Conservation (phyloP, 202 grass and related monocot species). For the Elaeis oleifera region DNA sequence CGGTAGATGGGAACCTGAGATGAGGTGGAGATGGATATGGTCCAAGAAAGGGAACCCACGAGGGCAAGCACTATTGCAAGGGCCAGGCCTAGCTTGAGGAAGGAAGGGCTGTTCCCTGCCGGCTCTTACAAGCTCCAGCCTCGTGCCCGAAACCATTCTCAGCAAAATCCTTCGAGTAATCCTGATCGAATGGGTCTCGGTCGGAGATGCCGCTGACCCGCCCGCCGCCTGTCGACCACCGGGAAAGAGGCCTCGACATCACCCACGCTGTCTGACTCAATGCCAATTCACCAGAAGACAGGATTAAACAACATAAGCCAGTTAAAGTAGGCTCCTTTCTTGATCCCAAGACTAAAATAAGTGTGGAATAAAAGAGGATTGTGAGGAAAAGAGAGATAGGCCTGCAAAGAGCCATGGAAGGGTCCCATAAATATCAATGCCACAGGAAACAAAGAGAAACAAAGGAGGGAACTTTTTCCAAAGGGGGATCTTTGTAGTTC, state of each 20-base stretch:
- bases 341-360: neutral
- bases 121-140: constrained; percentile 25
- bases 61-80: constrained; percentile 36
- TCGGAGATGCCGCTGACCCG: constrained; percentile 23
- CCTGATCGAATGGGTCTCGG: constrained; percentile 18
- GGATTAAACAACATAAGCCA: neutral
- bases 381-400: no score
- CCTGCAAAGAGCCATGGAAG: constrained; percentile 6
- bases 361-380: neutral
- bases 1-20: constrained; percentile 31
- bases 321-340: no score
- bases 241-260: constrained; percentile 82
- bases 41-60: constrained; percentile 57
- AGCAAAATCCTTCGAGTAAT: constrained; percentile 38
- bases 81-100: constrained; percentile 50
- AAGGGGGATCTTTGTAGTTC: neutral
- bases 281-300: constrained; percentile 1
- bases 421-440: constrained; percentile 9
- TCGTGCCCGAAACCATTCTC: constrained; percentile 51
- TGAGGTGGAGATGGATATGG: constrained; percentile 51
- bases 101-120: constrained; percentile 25
- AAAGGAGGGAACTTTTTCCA: neutral
- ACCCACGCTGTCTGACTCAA: neutral
- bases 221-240: constrained; percentile 53
- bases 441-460: neutral